phyloP scores from a whole-genome alignment of 805 yeast species.

The Saccharomycopsis selenospora region DNA sequence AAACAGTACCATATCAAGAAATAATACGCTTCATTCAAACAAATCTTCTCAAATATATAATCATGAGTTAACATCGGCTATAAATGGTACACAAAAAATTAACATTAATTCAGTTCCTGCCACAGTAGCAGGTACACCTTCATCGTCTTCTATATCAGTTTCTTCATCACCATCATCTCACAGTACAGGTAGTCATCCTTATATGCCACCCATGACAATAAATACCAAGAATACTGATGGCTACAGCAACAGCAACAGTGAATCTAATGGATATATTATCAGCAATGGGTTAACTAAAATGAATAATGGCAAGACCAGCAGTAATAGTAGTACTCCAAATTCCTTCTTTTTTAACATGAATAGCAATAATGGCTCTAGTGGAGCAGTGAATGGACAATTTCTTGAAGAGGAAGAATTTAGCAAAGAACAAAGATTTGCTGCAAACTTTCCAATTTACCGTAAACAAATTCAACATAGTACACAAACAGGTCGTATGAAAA shows the following conservation, averaged over 20 bases:
- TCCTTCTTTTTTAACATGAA: neutral
- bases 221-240: neutral
- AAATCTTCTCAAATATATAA: neutral
- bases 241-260: neutral
- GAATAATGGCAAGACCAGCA: neutral
- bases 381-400: neutral
- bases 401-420: conserved; percentile 32
- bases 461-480: conserved; percentile 47
- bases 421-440: conserved; percentile 43
- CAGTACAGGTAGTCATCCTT: neutral
- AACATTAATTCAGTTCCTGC: neutral
- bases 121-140: neutral
- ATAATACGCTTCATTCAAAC: neutral
- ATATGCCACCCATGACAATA: neutral
- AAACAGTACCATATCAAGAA: neutral
- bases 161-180: neutral
- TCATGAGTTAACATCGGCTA: neutral
- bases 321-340: neutral
- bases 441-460: conserved; percentile 77
- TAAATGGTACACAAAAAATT: neutral
- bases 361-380: neutral
- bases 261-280: neutral
- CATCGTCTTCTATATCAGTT: neutral
- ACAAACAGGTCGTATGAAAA: conserved; percentile 27
- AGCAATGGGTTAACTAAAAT: neutral